Conservation (phyloP, 108 stramenopile genomes). For the Cyclotella cryptica region DNA sequence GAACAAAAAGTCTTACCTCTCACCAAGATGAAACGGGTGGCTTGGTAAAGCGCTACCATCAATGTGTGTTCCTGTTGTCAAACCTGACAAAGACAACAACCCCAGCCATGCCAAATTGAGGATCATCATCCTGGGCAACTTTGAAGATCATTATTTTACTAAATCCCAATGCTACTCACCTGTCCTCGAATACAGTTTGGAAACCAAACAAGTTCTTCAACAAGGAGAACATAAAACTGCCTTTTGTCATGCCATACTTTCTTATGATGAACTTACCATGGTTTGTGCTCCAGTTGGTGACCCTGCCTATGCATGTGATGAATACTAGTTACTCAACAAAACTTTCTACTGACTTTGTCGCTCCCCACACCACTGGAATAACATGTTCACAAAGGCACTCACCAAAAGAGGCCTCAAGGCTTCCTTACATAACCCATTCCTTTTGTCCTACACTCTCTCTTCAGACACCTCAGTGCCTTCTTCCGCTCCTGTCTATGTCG, state of each 20-base stretch:
- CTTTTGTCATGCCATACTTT: slow-evolving; percentile 23
- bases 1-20: background rate
- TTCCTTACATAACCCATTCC: slow-evolving; percentile 20
- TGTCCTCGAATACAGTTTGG: slow-evolving; percentile 17
- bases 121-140: slow-evolving; percentile 19
- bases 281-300: slow-evolving; percentile 6
- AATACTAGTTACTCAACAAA: slow-evolving; percentile 12
- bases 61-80: background rate
- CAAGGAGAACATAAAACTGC: slow-evolving; percentile 33
- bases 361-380: slow-evolving; percentile 24
- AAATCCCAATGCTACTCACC: slow-evolving; percentile 34
- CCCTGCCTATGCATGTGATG: background rate
- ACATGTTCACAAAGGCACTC: slow-evolving; percentile 10
- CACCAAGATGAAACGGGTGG: too few species aligned
- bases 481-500: background rate
- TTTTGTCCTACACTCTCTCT: background rate
- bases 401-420: slow-evolving; percentile 10
- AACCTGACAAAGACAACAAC: background rate
- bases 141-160: slow-evolving; percentile 5
- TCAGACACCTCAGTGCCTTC: background rate
- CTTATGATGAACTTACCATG: slow-evolving; percentile 12
- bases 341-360: slow-evolving; percentile 29
- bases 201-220: background rate
- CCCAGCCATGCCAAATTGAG: slow-evolving; percentile 11
- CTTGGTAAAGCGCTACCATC: background rate